These are phyloP conservation scores for Xylaria acuta DNA, from an alignment of 495 filamentous ascomycete genomes.

Conservation along the genomic window DNA sequence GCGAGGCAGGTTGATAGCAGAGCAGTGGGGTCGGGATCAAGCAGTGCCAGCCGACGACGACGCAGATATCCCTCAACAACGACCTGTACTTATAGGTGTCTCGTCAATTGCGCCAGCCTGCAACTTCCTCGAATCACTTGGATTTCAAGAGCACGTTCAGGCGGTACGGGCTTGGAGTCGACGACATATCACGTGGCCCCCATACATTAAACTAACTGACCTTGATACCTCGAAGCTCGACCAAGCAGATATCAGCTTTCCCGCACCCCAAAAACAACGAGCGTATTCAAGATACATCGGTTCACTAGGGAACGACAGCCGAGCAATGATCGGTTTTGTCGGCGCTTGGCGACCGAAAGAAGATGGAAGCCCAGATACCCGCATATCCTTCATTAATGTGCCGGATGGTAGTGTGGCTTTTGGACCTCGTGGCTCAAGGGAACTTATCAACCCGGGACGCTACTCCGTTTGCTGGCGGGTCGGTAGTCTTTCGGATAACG, in stretches of 20 bases:
- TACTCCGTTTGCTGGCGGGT: conserved; percentile 10
- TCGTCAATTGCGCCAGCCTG: conserved; percentile 17
- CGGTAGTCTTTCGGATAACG: background rate
- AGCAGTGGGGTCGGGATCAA: conserved; percentile 7
- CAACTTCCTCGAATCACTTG: conserved; percentile 13
- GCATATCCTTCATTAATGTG: conserved; percentile 8
- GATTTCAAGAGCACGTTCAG: background rate
- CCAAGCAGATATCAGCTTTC: background rate
- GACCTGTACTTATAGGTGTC: background rate
- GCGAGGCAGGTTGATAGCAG: background rate
- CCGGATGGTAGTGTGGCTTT: background rate
- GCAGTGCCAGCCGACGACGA: background rate
- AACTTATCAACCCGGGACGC: background rate
- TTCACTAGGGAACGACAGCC: background rate
- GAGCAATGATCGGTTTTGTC: background rate
- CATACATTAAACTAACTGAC: background rate
- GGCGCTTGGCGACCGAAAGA: background rate
- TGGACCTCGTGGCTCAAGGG: conserved; percentile 8
- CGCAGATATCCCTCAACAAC: conserved; percentile 10
- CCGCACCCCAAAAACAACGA: too few species aligned
- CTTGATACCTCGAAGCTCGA: background rate
- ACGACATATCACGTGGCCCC: conserved; percentile 11
- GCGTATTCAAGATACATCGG: background rate
- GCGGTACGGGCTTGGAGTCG: background rate
- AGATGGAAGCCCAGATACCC: conserved; percentile 9